phyloP scores from a whole-genome alignment of 1,284 basidiomycete species.

The Vanrija pseudolonga region DNA sequence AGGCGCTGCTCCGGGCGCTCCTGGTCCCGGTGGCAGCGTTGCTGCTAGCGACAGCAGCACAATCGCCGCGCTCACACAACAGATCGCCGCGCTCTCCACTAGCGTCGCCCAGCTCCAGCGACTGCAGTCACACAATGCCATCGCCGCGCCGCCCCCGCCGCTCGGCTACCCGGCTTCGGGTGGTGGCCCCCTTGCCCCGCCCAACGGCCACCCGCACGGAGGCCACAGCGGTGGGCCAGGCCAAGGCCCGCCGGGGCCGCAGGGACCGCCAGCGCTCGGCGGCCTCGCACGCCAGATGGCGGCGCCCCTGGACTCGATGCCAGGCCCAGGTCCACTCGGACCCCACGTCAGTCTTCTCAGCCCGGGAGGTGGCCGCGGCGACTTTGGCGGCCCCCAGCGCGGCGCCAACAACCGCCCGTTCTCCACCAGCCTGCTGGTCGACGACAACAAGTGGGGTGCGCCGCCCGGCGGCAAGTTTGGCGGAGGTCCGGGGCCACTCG shows the following conservation, averaged over 20 bases:
- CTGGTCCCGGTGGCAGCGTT: neutral
- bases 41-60: neutral
- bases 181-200: neutral
- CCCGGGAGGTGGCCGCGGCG: neutral
- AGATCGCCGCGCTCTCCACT: conserved; percentile 72
- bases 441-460: conserved; percentile 19
- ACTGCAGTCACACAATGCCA: conserved; percentile 22
- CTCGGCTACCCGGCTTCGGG: too few relatives aligned
- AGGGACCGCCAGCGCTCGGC: neutral
- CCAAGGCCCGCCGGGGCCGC: neutral
- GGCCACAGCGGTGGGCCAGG: too few relatives aligned
- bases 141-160: too few relatives aligned
- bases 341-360: neutral
- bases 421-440: conserved; percentile 11
- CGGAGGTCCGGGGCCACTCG: neutral
- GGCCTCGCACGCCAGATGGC: neutral
- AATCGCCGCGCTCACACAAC: conserved; percentile 68
- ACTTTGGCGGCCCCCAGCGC: conserved; percentile 4
- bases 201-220: conserved; percentile 1
- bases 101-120: conserved; percentile 72
- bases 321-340: neutral
- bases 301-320: neutral
- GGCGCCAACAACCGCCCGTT: conserved; percentile 15
- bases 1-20: neutral
- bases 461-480: conserved; percentile 2